Base-by-base conservation (phyloP, 1,284 basidiomycete species). In the Microstroma glucosiphilum region DNA sequence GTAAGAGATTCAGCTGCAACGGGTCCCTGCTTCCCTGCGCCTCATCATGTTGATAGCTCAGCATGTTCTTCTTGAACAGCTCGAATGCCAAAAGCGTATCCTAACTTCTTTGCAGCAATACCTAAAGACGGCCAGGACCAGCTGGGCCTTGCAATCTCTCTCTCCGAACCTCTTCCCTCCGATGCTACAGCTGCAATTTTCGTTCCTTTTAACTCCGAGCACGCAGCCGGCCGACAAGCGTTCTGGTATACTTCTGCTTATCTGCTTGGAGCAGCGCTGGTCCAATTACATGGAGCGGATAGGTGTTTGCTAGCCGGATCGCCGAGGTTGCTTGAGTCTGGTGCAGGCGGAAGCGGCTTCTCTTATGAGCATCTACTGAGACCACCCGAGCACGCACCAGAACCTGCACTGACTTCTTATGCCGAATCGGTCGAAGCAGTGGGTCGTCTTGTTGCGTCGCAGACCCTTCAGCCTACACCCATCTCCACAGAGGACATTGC, bases 221-320 rank as follows among this genome's bases (percentile, higher is more conserved):
- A 61, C 25, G 41, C 60, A 17, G 54, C 55, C 1, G 60, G 42
- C 1, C 26, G 60, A 17, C 48, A 62, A 15, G 59, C 65, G 0
- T 65, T 67, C 40, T 69, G 67, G 67, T 57, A 67, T 12, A 65
- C 65, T 2, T 25, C 58, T 1, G 65, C 65, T 9, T 67, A 63
- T 37, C 48, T 67, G 17, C 41, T 67, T 15, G 56, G 26, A 46
- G 41, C 41, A 6, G 67, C 67, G 2, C 26, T 69, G 30, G 30
- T 37, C 30, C 19, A 23, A 49, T 1, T 41, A 40, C 13, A 37
- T 58, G 8, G 59, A 41, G 2, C 40, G 19, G 30, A 37, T 4
- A 4, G 25, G 2, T 15, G 46, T 17, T 4, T 63, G 15, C 17
- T 66, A 11, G 56, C 42, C 19, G 51, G 46, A 7, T 15, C 46